Percentiles rank a stretch among this genome's conserved stretches.
Conservation (phyloP, 2,329 filamentous ascomycete species). For the Paecilomyces formosus region DNA sequence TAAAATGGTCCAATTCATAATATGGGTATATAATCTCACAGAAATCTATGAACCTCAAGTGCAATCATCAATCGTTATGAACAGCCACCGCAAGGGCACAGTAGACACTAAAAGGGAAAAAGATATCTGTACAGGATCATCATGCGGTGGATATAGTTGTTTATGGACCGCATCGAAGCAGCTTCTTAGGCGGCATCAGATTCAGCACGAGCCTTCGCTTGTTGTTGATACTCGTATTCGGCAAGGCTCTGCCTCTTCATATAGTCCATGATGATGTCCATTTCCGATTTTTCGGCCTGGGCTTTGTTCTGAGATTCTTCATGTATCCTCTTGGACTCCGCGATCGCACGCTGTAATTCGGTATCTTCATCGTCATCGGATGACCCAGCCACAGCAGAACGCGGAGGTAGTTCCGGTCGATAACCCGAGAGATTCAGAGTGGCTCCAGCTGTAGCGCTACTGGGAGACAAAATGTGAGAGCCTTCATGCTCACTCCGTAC, state of each 20-base stretch:
- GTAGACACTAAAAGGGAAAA: no score
- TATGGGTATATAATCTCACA: background rate
- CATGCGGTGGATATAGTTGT: background rate
- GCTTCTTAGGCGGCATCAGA: background rate
- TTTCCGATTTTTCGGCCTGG: conserved; percentile 50
- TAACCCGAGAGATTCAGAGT: background rate
- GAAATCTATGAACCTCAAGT: background rate
- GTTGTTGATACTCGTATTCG: conserved; percentile 5
- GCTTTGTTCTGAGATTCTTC: conserved; percentile 40
- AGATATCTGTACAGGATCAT: background rate
- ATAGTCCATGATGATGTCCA: conserved; percentile 68
- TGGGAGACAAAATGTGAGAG: background rate
- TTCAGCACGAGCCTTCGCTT: background rate
- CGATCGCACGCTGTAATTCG: conserved; percentile 22
- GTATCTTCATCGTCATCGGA: conserved; percentile 19
- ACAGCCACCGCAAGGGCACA: background rate
- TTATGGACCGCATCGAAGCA: background rate
- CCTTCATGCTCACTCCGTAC: conserved; percentile 10
- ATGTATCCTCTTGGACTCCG: conserved; percentile 16
- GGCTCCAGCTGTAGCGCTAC: background rate
- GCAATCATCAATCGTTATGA: background rate
- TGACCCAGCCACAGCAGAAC: background rate
- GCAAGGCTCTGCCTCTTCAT: conserved; percentile 65
- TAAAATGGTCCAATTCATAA: background rate
- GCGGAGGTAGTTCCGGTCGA: background rate